Evolutionary conservation across 495 filamentous ascomycete species (phyloP), one percentile per base, ranked within the genome.

Genomic region (Aspergillus wentii): DNA sequence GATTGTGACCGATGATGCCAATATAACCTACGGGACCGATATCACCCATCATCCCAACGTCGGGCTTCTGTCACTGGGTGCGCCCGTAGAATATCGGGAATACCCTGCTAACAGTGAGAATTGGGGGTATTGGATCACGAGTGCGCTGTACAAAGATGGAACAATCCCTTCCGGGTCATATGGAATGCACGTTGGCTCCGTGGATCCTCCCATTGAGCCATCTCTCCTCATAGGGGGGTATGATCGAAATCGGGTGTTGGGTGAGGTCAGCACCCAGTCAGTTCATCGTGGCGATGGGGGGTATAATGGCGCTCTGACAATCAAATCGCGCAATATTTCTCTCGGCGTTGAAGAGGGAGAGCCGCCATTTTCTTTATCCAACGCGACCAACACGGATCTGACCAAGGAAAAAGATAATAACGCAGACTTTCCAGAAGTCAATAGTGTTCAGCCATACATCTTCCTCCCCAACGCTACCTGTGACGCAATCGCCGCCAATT

Each of bases 401-500:
- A 5, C 11, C 6, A 5, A 25, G 22, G 11, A 5, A 25, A 25
- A 25, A 6, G 22, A 11, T 25, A 25, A 5, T 11, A 25, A 25
- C 22, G 6, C 11, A 6, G 6, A 11, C 22, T 25, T 11, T 25
- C 22, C 11, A 11, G 22, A 25, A 25, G 6, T 25, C 22, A 25
- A 25, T 11, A 25, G 6, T 25, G 22, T 11, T 25, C 22, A 25
- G 22, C 74, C 75, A 4, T 76, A 76, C 36, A 37, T 77, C 1
- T 68, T 67, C 35, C 57, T 78, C 6, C 74, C 75, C 3, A 41
- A 59, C 21, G 54, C 57, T 19, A 73, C 73, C 13, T 79, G 75
- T 52, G 60, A 68, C 13, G 66, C 68, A 3, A 62, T 77, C 16
- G 55, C 74, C 8, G 35, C 48, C 3, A 19, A 65, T 20, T 50